These are phyloP conservation scores for Inga leiocalycina DNA, from an alignment of 306 rosid species.

Conservation along the genomic window DNA sequence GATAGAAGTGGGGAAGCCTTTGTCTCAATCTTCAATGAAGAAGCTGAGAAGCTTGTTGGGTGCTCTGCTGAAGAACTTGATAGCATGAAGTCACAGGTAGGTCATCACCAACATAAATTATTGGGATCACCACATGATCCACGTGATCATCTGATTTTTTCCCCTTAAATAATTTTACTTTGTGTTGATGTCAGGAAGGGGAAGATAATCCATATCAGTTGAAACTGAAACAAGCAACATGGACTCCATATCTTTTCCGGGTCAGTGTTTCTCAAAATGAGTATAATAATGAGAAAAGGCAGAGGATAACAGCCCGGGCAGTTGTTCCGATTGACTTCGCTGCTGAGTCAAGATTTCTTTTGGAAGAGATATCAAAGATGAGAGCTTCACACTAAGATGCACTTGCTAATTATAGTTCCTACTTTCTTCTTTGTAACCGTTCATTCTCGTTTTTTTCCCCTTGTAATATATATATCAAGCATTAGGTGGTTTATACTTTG, in stretches of 20 bases:
- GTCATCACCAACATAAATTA: background rate
- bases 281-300: constrained; percentile 78
- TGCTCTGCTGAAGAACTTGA: constrained; percentile 88
- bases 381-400: constrained; percentile 39
- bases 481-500: constrained; percentile 10
- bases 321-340: constrained; percentile 83
- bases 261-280: constrained; percentile 79
- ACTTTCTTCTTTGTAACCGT: background rate
- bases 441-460: background rate
- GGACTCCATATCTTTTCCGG: constrained; percentile 78
- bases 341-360: constrained; percentile 67
- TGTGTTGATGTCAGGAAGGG: constrained; percentile 51
- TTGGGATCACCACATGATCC: background rate
- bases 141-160: background rate
- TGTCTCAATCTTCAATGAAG: constrained; percentile 66
- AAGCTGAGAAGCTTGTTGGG: constrained; percentile 78
- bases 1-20: constrained; percentile 73
- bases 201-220: constrained; percentile 54
- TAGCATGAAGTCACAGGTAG: constrained; percentile 66
- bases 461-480: constrained; percentile 36
- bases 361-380: constrained; percentile 83
- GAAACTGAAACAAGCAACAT: constrained; percentile 76
- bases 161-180: background rate
- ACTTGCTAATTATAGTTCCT: constrained; percentile 7
- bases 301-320: constrained; percentile 71